Base-by-base conservation (phyloP, 768 basidiomycete genomes). In the Tricholoma hemisulphureum region DNA sequence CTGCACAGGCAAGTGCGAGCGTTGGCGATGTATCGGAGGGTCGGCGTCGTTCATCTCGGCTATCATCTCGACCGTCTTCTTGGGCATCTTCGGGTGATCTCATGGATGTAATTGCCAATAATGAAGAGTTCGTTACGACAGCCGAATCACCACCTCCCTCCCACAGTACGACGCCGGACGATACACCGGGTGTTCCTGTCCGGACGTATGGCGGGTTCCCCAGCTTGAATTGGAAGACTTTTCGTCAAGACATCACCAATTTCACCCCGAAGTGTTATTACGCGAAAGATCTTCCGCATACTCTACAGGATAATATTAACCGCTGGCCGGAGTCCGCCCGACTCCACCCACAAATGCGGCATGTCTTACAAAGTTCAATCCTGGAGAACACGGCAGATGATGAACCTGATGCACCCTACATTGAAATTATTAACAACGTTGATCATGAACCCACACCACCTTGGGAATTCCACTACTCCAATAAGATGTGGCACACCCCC, bases 381-480 rank as follows among this genome's bases (percentile, higher is more conserved):
- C 71, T 71, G 14, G 82, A 88, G 60, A 86, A 84, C 57, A 88
- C 88, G 0, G 77, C 77, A 20, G 72, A 77, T 5, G 86, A 88
- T 62, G 92, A 94, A 59, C 86, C 83, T 0, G 66, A 81, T 45
- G 87, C 89, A 2, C 91, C 90, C 0, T 73, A 73, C 5, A 89
- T 96, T 63, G 71, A 72, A 14, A 80, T 96, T 23, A 68, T 83
- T 51, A 93, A 95, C 64, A 70, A 80, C 0, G 74, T 92, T 21
- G 91, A 91, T 59, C 62, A 77, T 8, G 87, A 89, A 59, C 77
- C 83, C 9, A 82, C 86, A 20, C 93, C 94, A 0, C 82, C 82
- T 23, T 93, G 89, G 83, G 93, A 96, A 64, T 97, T 95, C 64
- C 77, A 87, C 59, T 96, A 96, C 68, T 86, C 89, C 10, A 95